These are phyloP conservation scores for Hortiboletus campestris DNA, from an alignment of 768 basidiomycete genomes.

Conservation along the genomic window DNA sequence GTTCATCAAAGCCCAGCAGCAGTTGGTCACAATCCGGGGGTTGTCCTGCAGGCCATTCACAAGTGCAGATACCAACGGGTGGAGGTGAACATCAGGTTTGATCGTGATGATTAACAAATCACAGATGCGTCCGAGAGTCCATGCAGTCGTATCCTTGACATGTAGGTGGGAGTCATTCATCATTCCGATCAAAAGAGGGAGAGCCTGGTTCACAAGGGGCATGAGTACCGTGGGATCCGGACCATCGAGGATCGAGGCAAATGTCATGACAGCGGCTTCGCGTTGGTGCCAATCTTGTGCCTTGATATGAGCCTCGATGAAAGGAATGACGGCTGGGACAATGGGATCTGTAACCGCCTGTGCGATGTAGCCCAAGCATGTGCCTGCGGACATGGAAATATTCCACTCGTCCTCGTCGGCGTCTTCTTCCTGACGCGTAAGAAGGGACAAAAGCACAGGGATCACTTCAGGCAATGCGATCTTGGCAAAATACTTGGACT, in stretches of 20 bases:
- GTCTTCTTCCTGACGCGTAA: slow-evolving; percentile 94
- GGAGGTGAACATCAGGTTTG: slow-evolving; percentile 86
- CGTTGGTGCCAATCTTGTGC: slow-evolving; percentile 90
- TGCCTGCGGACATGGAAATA: slow-evolving; percentile 94
- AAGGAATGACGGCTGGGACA: slow-evolving; percentile 92
- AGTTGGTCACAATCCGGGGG: slow-evolving; percentile 87
- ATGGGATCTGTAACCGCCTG: slow-evolving; percentile 88
- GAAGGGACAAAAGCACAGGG: slow-evolving; percentile 83
- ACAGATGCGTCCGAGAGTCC: slow-evolving; percentile 95
- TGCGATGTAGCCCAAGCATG: slow-evolving; percentile 85
- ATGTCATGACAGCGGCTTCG: slow-evolving; percentile 98
- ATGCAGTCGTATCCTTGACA: slow-evolving; percentile 96
- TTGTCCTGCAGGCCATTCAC: slow-evolving; percentile 77
- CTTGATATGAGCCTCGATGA: slow-evolving; percentile 96
- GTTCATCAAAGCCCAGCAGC: slow-evolving; percentile 97
- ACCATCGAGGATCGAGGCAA: slow-evolving; percentile 96
- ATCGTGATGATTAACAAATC: slow-evolving; percentile 84
- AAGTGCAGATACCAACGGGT: slow-evolving; percentile 77
- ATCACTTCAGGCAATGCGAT: slow-evolving; percentile 93
- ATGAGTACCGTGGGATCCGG: slow-evolving; percentile 86
- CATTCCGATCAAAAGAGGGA: slow-evolving; percentile 93
- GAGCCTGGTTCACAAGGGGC: slow-evolving; percentile 90
- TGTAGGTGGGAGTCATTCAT: slow-evolving; percentile 83
- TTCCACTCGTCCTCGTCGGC: slow-evolving; percentile 99
- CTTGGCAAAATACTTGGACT: slow-evolving; percentile 91